Evolutionary conservation across 225 moss, liverwort and hornwort species (phyloP).

Genomic region (Physcomitrellopsis africana): DNA sequence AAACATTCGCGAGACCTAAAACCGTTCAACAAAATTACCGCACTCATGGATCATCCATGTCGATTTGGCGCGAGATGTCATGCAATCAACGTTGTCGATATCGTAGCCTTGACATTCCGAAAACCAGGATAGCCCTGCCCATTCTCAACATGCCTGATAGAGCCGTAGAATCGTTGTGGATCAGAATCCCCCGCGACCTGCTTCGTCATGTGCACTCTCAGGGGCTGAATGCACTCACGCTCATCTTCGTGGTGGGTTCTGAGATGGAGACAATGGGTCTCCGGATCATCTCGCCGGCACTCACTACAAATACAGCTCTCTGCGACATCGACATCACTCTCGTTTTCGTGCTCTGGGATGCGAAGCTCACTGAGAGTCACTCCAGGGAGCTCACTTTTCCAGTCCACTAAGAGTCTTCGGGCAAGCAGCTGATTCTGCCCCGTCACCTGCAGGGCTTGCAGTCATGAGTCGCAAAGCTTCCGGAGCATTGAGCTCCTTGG

Average conservation of each 20-base stretch:
- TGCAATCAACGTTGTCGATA: too few relatives aligned
- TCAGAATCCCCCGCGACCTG: conserved; percentile 12
- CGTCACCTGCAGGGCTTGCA: neutral
- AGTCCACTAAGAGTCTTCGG: neutral
- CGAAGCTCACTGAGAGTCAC: neutral
- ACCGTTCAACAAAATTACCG: too few relatives aligned
- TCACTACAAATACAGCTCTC: neutral
- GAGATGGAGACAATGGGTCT: neutral
- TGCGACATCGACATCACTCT: neutral
- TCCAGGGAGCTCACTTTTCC: neutral
- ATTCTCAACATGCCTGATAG: neutral
- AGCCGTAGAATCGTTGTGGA: conserved; percentile 6
- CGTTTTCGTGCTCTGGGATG: neutral
- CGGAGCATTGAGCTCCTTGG: conserved; percentile 15
- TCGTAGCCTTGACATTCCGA: neutral
- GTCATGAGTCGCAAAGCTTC: conserved; percentile 15
- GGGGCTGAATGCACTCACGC: neutral
- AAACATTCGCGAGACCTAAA: too few relatives aligned
- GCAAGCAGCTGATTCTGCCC: neutral
- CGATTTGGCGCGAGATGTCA: too few relatives aligned
- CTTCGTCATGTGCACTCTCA: conserved; percentile 4
- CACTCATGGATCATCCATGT: too few relatives aligned
- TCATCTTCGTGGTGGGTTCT: conserved; percentile 5
- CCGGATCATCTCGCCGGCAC: neutral
- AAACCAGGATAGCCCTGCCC: neutral